A percentile compares a stretch with the other conserved stretches of the same genome.
phyloP scores from a whole-genome alignment of 495 filamentous ascomycete species.

The Lophium mytilinum region DNA sequence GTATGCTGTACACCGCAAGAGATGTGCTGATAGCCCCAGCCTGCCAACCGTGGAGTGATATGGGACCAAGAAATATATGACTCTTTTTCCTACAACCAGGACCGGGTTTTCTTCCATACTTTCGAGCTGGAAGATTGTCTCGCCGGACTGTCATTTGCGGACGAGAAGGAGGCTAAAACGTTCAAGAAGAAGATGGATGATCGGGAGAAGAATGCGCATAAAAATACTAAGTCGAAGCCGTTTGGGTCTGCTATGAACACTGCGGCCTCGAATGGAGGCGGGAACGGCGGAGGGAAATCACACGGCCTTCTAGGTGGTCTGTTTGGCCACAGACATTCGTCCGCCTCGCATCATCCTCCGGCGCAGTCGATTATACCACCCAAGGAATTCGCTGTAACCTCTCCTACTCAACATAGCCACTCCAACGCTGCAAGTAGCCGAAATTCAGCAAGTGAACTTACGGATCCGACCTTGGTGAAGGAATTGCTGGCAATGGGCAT shows the following conservation, averaged over 20 bases:
- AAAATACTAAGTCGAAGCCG: conserved; percentile 67
- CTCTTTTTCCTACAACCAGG: conserved; percentile 86
- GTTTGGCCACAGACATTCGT: conserved; percentile 60
- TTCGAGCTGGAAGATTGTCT: conserved; percentile 91
- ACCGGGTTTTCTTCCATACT: conserved; percentile 92
- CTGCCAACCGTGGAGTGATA: conserved; percentile 76
- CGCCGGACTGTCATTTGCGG: conserved; percentile 81
- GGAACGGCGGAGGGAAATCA: conserved; percentile 39
- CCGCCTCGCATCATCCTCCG: conserved; percentile 45
- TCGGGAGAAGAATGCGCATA: conserved; percentile 85
- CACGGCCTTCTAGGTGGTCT: conserved; percentile 37
- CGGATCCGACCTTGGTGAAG: conserved; percentile 72
- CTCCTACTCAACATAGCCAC: conserved; percentile 27
- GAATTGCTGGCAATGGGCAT: conserved; percentile 82
- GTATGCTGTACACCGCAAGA: neutral
- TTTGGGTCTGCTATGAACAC: conserved; percentile 45
- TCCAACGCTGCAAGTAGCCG: conserved; percentile 25
- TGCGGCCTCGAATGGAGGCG: conserved; percentile 24
- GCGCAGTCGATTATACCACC: conserved; percentile 44
- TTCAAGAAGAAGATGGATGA: conserved; percentile 95
- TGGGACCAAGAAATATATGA: conserved; percentile 99
- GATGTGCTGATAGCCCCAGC: conserved; percentile 38
- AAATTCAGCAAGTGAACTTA: conserved; percentile 66
- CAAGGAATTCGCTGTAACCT: conserved; percentile 15
- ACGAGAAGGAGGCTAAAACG: conserved; percentile 92